A percentile compares a stretch with the other conserved stretches of the same genome.
phyloP scores from a whole-genome alignment of 331 rosid genomes.

The Quercus phellos region DNA sequence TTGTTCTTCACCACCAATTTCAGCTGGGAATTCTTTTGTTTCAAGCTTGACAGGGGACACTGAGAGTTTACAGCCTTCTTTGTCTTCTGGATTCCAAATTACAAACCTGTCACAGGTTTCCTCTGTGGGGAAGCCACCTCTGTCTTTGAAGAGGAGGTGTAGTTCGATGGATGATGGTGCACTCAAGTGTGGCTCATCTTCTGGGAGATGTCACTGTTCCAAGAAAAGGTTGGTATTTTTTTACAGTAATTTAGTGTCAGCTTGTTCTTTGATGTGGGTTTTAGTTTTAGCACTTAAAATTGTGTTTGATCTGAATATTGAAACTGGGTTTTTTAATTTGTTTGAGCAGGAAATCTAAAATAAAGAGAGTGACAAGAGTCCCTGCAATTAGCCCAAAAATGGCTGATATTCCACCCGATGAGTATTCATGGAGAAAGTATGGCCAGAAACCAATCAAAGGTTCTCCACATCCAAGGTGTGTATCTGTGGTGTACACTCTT shows the following conservation, averaged over 20 bases:
- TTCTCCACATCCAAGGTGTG: slow-evolving; percentile 88
- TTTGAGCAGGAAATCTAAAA: slow-evolving; percentile 52
- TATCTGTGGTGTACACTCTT: neutral
- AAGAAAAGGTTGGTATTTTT: slow-evolving; percentile 48
- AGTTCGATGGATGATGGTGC: slow-evolving; percentile 40
- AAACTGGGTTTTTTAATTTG: neutral
- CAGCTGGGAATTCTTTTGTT: slow-evolving; percentile 51
- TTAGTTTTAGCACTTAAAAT: neutral
- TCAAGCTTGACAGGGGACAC: slow-evolving; percentile 49
- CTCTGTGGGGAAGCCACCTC: slow-evolving; percentile 54
- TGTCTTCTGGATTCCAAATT: slow-evolving; percentile 58
- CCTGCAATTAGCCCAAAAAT: slow-evolving; percentile 64
- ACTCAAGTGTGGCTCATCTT: slow-evolving; percentile 47
- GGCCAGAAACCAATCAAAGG: slow-evolving; percentile 94
- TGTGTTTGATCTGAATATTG: neutral
- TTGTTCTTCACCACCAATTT: slow-evolving; percentile 35
- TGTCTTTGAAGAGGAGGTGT: slow-evolving; percentile 61
- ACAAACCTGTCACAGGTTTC: slow-evolving; percentile 46
- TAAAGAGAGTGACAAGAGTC: slow-evolving; percentile 57
- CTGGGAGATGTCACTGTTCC: slow-evolving; percentile 65
- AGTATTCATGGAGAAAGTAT: slow-evolving; percentile 79
- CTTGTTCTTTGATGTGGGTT: neutral
- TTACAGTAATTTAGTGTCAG: neutral
- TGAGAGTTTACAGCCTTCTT: slow-evolving; percentile 33
- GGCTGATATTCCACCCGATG: slow-evolving; percentile 84